Base-by-base conservation (phyloP, 176 grass and related monocot species). In the Cenchrus americanus region DNA sequence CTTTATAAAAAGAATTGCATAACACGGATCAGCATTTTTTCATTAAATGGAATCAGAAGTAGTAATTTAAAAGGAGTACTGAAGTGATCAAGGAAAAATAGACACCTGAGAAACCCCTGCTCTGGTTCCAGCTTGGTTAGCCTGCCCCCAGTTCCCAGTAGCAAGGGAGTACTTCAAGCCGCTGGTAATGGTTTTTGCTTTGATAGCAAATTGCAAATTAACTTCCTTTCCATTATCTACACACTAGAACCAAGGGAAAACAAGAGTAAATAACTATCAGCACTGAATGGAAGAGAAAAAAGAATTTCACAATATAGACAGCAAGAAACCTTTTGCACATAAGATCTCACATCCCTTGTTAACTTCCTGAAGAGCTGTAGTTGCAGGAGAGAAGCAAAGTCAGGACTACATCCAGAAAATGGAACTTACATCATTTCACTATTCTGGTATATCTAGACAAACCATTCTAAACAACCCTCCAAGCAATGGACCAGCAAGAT, bases 141-240 rank as follows among this genome's bases (percentile, higher is more conserved):
- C 92, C 60, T 97, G 92, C 23, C 92, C 94, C 94, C 90, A 97
- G 64, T 97, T 97, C 79, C 92, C 89, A 77, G 92, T 97, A 90
- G 92, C 94, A 83, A 94, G 92, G 10, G 90, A 94, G 69, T 94
- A 94, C 81, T 94, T 94, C 76, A 97, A 87, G 18, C 87, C 90
- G 71, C 93, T 99, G 27, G 96, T 99, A 61, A 99, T 62, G 50
- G 96, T 99, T 89, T 99, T 99, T 52, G 96, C 96, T 92, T 99
- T 96, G 70, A 99, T 99, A n/a, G 93, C 93, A 81, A 96, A 99
- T 96, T 96, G 96, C 78, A 99, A 86, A 88, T 99, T 96, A 30
- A 99, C 96, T 82, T 99, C 96, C 87, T 99, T 99, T 62, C 96
- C 96, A 60, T 96, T 96, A 82, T 99, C 96, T 8, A 99, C 96